Conservation (phyloP, 768 basidiomycete genomes). For the Sarcomyxa edulis region DNA sequence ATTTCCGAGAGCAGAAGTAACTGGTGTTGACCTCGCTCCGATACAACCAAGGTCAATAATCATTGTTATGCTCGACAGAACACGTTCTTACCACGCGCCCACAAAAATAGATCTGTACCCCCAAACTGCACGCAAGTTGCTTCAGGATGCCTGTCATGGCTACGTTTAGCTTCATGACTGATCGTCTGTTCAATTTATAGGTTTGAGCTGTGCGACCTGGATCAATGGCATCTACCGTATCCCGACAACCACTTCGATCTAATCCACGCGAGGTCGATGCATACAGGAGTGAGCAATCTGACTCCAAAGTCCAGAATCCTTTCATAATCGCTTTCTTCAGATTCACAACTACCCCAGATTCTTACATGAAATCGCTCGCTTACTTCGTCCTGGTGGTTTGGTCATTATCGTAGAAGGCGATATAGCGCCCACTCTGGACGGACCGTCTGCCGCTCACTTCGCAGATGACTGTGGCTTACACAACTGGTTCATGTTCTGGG, state of each 20-base stretch:
- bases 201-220: conserved; percentile 69
- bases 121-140: conserved; percentile 66
- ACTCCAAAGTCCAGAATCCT: conserved; percentile 6
- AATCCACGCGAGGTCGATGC: conserved; percentile 65
- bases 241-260: conserved; percentile 60
- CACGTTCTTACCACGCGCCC: not conserved
- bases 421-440: conserved; percentile 44
- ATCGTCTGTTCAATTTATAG: conserved; percentile 28
- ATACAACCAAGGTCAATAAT: conserved; percentile 58
- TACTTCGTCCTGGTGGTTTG: conserved; percentile 68
- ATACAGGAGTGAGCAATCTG: conserved; percentile 49
- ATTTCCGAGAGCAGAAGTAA: conserved; percentile 61
- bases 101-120: conserved; percentile 47
- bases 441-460: conserved; percentile 31
- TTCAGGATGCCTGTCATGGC: not conserved
- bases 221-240: conserved; percentile 56
- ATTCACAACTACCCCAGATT: conserved; percentile 59
- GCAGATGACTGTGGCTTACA: conserved; percentile 28
- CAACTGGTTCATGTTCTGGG: conserved; percentile 64
- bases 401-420: conserved; percentile 63
- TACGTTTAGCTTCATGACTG: conserved; percentile 1
- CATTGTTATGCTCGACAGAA: conserved; percentile 2
- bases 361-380: conserved; percentile 54
- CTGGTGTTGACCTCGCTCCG: conserved; percentile 68
- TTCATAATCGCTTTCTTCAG: conserved; percentile 23